Evolutionary conservation across 1,284 basidiomycete genomes (phyloP), one percentile per base, ranked within the genome.

Genomic region (Phylloporus gajari): DNA sequence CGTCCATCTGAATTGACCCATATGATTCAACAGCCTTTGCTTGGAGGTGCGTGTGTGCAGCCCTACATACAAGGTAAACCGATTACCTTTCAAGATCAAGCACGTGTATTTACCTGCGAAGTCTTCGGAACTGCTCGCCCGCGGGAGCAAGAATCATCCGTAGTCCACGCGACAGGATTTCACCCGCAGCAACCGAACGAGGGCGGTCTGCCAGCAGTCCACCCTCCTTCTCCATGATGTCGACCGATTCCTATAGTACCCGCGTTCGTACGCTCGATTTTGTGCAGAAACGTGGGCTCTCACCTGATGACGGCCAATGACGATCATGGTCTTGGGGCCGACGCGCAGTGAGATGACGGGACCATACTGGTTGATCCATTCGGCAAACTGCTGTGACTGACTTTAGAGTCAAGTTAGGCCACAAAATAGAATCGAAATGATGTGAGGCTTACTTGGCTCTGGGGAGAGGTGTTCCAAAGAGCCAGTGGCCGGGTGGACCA

Each of bases 191-290:
- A 38, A 84, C 77, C 3, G 75, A 63, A 6, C 78, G 77, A 62
- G 83, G 84, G 38, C 83, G 80, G 69, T 84, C 83, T 12, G 80
- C 83, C 8, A 83, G 72, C 42, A 77, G 62, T 13, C 75, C 73
- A 53, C 82, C 81, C 38, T 83, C 73, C 64, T 84, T 84, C 48
- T 85, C 83, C 73, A 85, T 82, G 59, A 85, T 80, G 44, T 81
- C 83, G 0, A 89, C 84, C 0, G 90, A 89, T 42, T 88, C 88
- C 78, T 90, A 30, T 25, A 17, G 27, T 59, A 32, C 61, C 56
- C 35, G 66, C 4, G 23, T 38, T 30, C 5, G 38, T 23, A 30
- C 15, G 21, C 21, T 38, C 12, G 23, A 32, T 6, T 38, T 48
- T 51, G 6, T 5, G 12, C 13, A 48, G 35, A 32, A 13, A 70